Evolutionary conservation across 2,329 filamentous ascomycete genomes (phyloP), one percentile per base, ranked within the genome.

Genomic region (Neonectria magnoliae): DNA sequence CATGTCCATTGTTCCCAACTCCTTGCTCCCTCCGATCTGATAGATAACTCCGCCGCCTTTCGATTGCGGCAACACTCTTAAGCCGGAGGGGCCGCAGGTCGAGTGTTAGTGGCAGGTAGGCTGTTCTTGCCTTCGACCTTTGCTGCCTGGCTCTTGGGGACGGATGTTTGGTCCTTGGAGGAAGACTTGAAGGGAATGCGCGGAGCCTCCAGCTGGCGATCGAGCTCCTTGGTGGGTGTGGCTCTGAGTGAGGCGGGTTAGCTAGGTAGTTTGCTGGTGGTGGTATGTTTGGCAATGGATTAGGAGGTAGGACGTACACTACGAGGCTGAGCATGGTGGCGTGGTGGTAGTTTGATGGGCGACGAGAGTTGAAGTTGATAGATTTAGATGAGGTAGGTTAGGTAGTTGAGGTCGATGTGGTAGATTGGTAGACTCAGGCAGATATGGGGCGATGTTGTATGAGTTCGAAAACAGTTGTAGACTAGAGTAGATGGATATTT

Each of bases 291-390:
- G 27, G 36, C 36, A 16, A 38, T n/a, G 36, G 36, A 57, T 25
- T 31, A 33, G 22, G 25, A 29, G 29, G 14, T 4, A 11, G 13
- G 54, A 48, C 64, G 31, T 66, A 66, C 64, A 63, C 45, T 33
- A 66, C 64, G 51, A 41, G 58, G 60, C 64, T 52, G 41, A 66
- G 60, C 64, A 66, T 66, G 55, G 27, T 66, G 59, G 38, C 22
- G 29, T 54, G 36, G 36, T 45, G 42, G 45, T 41, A 16, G 50
- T 20, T 22, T 41, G 11, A 36, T 52, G 22, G 44, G 27, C 2
- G 22, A 16, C 44, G n/a, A 18, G 38, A 36, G 31, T 53, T 51
- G 47, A 31, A 10, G 25, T 44, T 42, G 29, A 36, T 14, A 36
- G 33, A 13, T 36, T 13, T 25, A 5, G 25, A 25, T 25, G 16